Percentiles rank a stretch among this genome's conserved stretches.
Conservation (phyloP, 2,329 filamentous ascomycete species). For the Penicillium oxalicum region DNA sequence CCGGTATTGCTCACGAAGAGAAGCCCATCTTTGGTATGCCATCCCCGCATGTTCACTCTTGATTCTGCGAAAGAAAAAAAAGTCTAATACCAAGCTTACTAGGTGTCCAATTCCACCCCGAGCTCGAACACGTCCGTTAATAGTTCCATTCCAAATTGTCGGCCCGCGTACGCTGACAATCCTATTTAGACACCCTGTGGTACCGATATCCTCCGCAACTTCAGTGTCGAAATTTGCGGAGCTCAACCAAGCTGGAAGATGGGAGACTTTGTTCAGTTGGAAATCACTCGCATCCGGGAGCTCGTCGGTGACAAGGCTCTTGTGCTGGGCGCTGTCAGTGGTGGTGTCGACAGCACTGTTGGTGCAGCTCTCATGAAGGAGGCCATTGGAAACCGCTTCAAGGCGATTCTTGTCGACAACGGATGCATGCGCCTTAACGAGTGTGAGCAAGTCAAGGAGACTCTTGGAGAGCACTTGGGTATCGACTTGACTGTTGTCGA, state of each 20-base stretch:
- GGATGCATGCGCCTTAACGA: conserved; percentile 83
- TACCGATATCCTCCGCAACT: conserved; percentile 69
- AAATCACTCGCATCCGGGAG: conserved; percentile 71
- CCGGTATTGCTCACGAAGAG: conserved; percentile 58
- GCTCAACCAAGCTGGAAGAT: conserved; percentile 77
- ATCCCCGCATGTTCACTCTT: neutral
- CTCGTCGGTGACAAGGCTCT: conserved; percentile 77
- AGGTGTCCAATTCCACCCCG: conserved; percentile 81
- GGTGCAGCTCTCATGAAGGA: conserved; percentile 66
- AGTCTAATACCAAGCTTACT: conserved; percentile 2
- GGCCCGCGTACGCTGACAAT: neutral
- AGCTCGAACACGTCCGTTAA: conserved; percentile 51
- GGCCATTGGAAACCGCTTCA: conserved; percentile 79
- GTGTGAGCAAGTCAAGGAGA: conserved; percentile 73
- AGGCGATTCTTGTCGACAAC: conserved; percentile 80
- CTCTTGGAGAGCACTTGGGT: conserved; percentile 68
- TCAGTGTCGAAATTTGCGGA: conserved; percentile 73
- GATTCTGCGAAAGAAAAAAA: neutral
- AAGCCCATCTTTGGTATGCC: conserved; percentile 58
- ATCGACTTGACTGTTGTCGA: conserved; percentile 90
- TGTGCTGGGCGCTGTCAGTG: conserved; percentile 72
- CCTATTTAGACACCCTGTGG: conserved; percentile 48
- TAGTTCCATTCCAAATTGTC: no score
- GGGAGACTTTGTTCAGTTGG: conserved; percentile 72
- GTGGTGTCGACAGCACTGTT: conserved; percentile 86